Conservation (phyloP, 345 rosid genomes). For the Citrus unshiu region DNA sequence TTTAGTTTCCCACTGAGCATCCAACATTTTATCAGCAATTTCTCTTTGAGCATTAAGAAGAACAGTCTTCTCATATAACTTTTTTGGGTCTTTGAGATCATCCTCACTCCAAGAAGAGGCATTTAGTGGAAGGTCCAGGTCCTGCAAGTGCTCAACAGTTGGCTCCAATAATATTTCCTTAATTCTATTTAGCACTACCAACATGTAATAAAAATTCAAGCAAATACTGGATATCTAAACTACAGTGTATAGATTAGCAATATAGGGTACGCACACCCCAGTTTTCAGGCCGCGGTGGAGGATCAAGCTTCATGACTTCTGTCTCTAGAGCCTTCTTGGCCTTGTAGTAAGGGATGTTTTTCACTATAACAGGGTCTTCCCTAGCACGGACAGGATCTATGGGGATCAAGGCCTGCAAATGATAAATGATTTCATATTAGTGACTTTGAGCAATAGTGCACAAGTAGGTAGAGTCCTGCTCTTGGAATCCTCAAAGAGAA, state of each 20-base stretch:
- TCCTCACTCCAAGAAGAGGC: constrained; percentile 86
- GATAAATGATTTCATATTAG: neutral
- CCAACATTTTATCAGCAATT: constrained; percentile 75
- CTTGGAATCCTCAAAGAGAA: too few species aligned
- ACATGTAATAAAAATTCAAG: neutral
- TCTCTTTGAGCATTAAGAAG: constrained; percentile 95
- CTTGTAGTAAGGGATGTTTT: constrained; percentile 77
- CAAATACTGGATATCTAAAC: neutral
- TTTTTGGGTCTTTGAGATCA: constrained; percentile 75
- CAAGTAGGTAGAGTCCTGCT: neutral
- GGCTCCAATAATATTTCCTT: constrained; percentile 2
- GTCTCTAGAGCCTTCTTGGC: constrained; percentile 79
- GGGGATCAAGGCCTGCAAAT: constrained; percentile 66
- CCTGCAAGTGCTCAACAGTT: constrained; percentile 42
- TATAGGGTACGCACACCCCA: constrained; percentile 76
- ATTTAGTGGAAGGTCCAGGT: constrained; percentile 75
- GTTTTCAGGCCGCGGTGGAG: constrained; percentile 83
- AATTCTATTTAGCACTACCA: neutral
- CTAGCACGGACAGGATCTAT: constrained; percentile 82
- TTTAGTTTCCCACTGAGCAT: constrained; percentile 83
- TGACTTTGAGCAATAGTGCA: neutral
- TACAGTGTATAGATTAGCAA: neutral
- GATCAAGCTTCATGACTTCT: constrained; percentile 66
- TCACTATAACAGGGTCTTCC: constrained; percentile 76
- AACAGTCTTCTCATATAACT: constrained; percentile 85